A percentile compares a stretch with the other conserved stretches of the same genome.
These are phyloP conservation scores for Ananas comosus DNA, from an alignment of 176 grass and related monocot genomes.

Conservation along the genomic window DNA sequence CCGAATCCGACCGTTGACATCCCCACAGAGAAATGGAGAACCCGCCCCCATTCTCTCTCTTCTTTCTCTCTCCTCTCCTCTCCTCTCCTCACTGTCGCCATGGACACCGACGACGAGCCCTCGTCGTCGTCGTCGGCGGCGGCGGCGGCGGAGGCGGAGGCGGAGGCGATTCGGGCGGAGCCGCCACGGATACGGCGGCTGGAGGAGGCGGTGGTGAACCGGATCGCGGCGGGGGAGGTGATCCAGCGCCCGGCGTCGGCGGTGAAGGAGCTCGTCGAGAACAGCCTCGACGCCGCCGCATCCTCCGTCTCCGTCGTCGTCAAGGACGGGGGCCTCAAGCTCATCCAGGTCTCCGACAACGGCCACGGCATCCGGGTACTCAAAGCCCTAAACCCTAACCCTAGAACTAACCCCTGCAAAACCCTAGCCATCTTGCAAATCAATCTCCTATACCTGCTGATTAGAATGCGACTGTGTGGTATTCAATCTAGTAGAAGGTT, in stretches of 20 bases:
- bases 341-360: constrained; percentile 80
- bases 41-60: not conserved
- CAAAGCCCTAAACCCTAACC: not conserved
- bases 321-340: constrained; percentile 87
- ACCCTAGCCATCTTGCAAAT: not conserved
- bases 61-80: not conserved
- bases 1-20: no score
- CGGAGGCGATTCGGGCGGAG: not conserved
- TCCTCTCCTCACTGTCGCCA: not conserved
- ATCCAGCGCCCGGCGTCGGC: constrained; percentile 67
- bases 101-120: constrained; percentile 30
- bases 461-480: no score
- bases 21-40: no score
- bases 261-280: constrained; percentile 92
- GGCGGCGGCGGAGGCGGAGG: not conserved
- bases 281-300: constrained; percentile 71
- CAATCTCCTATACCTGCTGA: not conserved
- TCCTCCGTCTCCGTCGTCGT: constrained; percentile 62
- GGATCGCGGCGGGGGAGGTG: constrained; percentile 84
- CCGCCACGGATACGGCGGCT: constrained; percentile 61
- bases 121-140: not conserved
- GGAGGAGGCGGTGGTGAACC: constrained; percentile 85
- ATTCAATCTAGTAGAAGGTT: no score
- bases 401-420: not conserved
- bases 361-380: constrained; percentile 79